Evolutionary conservation across 306 rosid species (phyloP).

Genomic region (Morella rubra): DNA sequence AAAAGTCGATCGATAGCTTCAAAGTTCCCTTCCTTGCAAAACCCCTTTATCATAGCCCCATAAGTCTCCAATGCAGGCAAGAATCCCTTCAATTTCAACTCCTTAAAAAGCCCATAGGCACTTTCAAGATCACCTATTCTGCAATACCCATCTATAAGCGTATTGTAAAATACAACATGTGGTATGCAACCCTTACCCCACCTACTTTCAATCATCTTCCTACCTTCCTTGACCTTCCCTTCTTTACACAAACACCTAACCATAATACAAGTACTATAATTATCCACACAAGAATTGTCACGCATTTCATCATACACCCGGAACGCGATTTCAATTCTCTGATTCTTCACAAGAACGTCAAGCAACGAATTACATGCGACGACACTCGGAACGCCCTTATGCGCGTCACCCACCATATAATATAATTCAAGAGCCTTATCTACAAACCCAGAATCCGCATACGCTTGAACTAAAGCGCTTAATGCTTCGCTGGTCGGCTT

Average conservation of each 20-base stretch:
- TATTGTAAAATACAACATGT: conserved; percentile 68
- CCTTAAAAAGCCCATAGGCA: conserved; percentile 52
- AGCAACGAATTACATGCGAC: conserved; percentile 62
- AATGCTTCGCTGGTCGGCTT: conserved; percentile 57
- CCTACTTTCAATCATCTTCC: conserved; percentile 54
- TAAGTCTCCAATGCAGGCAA: conserved; percentile 59
- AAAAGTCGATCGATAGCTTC: conserved; percentile 53
- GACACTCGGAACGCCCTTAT: conserved; percentile 48
- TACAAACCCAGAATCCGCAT: conserved; percentile 54
- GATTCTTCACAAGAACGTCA: conserved; percentile 35
- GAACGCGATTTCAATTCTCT: conserved; percentile 49
- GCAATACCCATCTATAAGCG: conserved; percentile 70
- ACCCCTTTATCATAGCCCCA: conserved; percentile 66
- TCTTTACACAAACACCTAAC: conserved; percentile 62
- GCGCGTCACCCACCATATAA: conserved; percentile 29
- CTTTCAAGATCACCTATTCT: conserved; percentile 51
- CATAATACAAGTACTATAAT: conserved; percentile 67
- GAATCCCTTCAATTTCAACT: conserved; percentile 69
- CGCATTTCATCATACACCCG: conserved; percentile 72
- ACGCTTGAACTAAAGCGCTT: conserved; percentile 43
- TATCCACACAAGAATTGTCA: conserved; percentile 38
- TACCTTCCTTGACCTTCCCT: conserved; percentile 65
- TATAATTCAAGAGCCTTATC: conserved; percentile 56
- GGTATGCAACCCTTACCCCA: conserved; percentile 79
- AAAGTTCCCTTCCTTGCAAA: conserved; percentile 66